These are phyloP conservation scores for Cladobotryum protrusum DNA, from an alignment of 2,329 filamentous ascomycete species.

Conservation along the genomic window DNA sequence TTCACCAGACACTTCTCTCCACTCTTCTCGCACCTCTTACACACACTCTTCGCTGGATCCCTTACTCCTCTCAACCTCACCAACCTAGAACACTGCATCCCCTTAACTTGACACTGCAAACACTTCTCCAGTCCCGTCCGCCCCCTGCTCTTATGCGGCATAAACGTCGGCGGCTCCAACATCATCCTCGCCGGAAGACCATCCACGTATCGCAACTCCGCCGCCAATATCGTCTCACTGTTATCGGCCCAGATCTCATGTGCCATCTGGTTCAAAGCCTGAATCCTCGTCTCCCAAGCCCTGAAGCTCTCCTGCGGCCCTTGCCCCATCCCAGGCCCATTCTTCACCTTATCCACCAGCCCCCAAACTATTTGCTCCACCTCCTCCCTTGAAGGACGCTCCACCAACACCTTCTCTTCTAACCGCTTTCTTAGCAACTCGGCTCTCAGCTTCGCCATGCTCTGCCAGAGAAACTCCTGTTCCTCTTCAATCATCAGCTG, in stretches of 20 bases:
- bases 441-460: neutral
- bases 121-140: conserved; percentile 13
- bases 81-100: conserved; percentile 20
- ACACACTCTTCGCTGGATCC: conserved; percentile 34
- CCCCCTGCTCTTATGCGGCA: neutral
- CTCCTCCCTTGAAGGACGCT: conserved; percentile 1
- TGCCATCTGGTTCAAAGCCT: neutral
- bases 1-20: conserved; percentile 19
- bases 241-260: conserved; percentile 12
- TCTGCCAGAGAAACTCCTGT: neutral
- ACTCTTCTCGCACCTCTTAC: conserved; percentile 19
- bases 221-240: neutral
- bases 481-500: neutral
- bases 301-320: neutral
- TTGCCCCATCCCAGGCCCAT: neutral
- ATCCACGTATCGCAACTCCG: conserved; percentile 21
- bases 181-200: conserved; percentile 20
- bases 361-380: conserved; percentile 1
- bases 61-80: conserved; percentile 28
- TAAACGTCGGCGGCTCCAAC: conserved; percentile 13
- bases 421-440: neutral
- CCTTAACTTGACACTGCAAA: conserved; percentile 18
- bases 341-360: conserved; percentile 1
- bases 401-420: neutral
- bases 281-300: neutral